Conservation (phyloP, 495 filamentous ascomycete species). For the Eremomyces bilateralis region DNA sequence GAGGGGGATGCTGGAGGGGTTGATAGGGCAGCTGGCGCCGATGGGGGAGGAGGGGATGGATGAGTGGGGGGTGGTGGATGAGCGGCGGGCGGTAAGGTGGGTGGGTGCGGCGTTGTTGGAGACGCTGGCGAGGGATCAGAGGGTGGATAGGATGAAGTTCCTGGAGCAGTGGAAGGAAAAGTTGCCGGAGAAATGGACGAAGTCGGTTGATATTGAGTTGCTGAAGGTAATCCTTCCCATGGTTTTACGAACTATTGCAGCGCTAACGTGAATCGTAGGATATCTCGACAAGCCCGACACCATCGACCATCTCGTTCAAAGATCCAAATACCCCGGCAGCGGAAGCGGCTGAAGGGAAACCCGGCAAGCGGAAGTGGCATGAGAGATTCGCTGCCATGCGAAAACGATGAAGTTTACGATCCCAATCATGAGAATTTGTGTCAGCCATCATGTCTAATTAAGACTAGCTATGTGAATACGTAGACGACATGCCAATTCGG, state of each 20-base stretch:
- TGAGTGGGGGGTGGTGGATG: not conserved
- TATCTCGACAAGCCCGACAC: conserved; percentile 6
- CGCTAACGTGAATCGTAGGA: not conserved
- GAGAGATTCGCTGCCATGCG: conserved; percentile 69
- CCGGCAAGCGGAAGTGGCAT: conserved; percentile 60
- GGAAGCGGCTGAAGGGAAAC: conserved; percentile 15
- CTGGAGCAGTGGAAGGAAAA: conserved; percentile 32
- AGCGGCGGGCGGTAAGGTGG: conserved; percentile 22
- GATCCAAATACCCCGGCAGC: conserved; percentile 1
- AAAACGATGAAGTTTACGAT: too few relatives aligned
- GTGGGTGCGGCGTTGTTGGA: conserved; percentile 31
- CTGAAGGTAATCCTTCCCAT: conserved; percentile 22
- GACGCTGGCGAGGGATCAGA: conserved; percentile 13
- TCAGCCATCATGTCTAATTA: too few relatives aligned
- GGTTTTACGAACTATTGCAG: too few relatives aligned
- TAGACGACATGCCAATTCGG: too few relatives aligned
- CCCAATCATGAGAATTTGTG: too few relatives aligned
- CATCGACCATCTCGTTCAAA: conserved; percentile 7
- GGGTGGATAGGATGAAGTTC: conserved; percentile 22
- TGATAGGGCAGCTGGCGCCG: not conserved
- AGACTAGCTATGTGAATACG: too few relatives aligned
- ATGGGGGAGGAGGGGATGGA: conserved; percentile 12
- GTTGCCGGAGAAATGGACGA: conserved; percentile 36
- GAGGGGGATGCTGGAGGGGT: not conserved
- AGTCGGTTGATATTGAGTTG: conserved; percentile 24